Evolutionary conservation across 2,329 filamentous ascomycete genomes (phyloP).

Genomic region (Ilyonectria mors-panacis): DNA sequence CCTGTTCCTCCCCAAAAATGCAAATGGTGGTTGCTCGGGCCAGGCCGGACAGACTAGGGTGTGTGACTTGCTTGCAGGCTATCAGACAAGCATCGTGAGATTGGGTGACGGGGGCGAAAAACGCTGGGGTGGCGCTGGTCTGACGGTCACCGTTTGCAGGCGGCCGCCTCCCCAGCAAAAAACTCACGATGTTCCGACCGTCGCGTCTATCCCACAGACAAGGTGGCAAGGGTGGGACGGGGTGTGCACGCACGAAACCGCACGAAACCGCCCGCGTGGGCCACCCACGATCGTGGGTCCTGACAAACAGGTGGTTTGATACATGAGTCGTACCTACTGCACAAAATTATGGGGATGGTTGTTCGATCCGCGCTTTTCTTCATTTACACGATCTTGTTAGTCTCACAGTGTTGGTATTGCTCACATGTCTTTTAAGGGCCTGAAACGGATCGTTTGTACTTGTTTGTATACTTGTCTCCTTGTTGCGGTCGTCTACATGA

Average conservation of each 20-base stretch:
- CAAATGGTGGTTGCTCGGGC: constrained; percentile 3
- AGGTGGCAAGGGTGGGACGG: constrained; percentile 12
- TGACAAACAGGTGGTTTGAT: constrained; percentile 22
- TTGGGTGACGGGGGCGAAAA: constrained; percentile 3
- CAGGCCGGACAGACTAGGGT: neutral
- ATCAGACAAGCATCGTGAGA: constrained; percentile 2
- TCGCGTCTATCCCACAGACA: constrained; percentile 29
- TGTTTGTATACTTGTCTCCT: constrained; percentile 2
- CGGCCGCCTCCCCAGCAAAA: constrained; percentile 6
- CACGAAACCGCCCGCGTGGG: constrained; percentile 4
- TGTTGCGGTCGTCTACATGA: constrained; percentile 1
- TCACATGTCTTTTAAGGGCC: neutral
- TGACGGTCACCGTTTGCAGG: constrained; percentile 29
- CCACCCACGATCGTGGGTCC: constrained; percentile 29
- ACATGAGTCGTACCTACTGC: neutral
- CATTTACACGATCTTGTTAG: neutral
- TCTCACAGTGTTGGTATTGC: neutral
- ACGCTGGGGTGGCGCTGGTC: neutral
- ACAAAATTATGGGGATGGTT: constrained; percentile 11
- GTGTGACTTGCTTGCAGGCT: neutral
- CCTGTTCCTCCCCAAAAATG: neutral
- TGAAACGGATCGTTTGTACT: neutral
- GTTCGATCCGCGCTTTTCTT: neutral
- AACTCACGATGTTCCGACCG: constrained; percentile 37
- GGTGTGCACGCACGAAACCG: constrained; percentile 22